Conservation (phyloP, 495 filamentous ascomycete genomes). For the Aspergillus nidulans region DNA sequence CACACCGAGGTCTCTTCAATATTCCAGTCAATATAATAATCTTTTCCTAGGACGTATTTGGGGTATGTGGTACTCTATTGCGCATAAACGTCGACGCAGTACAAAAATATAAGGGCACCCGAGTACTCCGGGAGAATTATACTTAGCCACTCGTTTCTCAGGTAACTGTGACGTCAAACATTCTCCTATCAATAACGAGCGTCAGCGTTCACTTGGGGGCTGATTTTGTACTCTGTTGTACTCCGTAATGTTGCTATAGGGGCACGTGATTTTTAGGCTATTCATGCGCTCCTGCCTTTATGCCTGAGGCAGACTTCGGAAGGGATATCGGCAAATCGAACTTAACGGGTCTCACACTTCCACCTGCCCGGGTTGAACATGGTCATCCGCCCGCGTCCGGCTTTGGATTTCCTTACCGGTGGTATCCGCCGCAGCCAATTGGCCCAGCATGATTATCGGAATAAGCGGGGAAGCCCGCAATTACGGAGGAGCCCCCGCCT, state of each 20-base stretch:
- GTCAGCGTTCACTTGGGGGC: too few species aligned
- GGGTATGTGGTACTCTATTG: too few species aligned
- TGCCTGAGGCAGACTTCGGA: background rate
- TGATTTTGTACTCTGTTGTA: background rate
- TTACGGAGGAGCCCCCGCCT: background rate
- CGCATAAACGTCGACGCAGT: too few species aligned
- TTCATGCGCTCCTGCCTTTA: background rate
- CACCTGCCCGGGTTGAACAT: background rate
- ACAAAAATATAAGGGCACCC: too few species aligned
- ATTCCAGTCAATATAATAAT: too few species aligned
- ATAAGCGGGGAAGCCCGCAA: conserved; percentile 20
- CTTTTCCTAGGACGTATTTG: too few species aligned
- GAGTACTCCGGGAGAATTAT: too few species aligned
- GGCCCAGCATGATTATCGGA: background rate
- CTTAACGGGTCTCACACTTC: background rate
- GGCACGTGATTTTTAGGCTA: background rate
- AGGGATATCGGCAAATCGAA: background rate
- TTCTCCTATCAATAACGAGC: too few species aligned
- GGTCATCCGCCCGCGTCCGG: background rate
- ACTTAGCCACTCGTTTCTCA: too few species aligned
- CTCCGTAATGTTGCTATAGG: background rate
- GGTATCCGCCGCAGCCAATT: background rate
- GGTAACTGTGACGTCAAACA: too few species aligned
- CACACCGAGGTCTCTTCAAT: too few species aligned
- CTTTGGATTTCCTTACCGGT: background rate